Evolutionary conservation across 768 basidiomycete species (phyloP), one percentile per base, ranked within the genome.

Genomic region (Russula sp.): DNA sequence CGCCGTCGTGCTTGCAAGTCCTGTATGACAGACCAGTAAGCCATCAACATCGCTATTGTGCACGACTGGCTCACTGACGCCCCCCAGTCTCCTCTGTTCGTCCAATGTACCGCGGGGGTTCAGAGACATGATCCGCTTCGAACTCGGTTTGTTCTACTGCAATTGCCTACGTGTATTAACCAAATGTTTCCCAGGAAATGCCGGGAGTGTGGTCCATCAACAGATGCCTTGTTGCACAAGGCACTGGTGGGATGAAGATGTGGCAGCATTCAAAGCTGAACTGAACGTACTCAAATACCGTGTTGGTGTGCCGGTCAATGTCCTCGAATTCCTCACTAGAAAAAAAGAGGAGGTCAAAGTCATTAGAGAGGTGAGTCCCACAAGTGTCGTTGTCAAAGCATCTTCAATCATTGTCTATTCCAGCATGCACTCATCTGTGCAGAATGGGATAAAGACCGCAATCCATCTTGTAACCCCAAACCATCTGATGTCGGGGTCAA

Each of bases 1-100:
- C 62, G 62, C n/a, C 62, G 66, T 24, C 66, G 66, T 6, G 62
- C 62, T 3, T 67, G 66, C 62, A 64, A 60, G 38, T 24, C 52
- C 28, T 67, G 66, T 55, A 48, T 57, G 53, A 11, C 20, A 55
- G 7, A 14, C 2, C 62, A 64, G 66, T 67, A 38, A 51, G 57
- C 18, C 13, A 5, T 24, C 8, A 0, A 6, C 36, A 14, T 40
- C 7, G n/a, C 42, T 40, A 20, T n/a, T 26, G 18, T 30, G 30
- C 44, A 32, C 28, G 9, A 24, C 16, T 26, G 2, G 46, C 30
- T 28, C 7, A 5, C 30, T 60, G 36, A 59, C 26, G 24, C 38
- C 28, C 48, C 38, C 16, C 22, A 64, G 66, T 50, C 10, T 63
- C 11, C 3, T 2, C 0, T 62, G 61, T 10, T 40, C 46, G 1